Percentiles rank a stretch among this genome's conserved stretches.
Evolutionary conservation across 768 basidiomycete genomes (phyloP).

Genomic region (Podaxis mareebaensis): DNA sequence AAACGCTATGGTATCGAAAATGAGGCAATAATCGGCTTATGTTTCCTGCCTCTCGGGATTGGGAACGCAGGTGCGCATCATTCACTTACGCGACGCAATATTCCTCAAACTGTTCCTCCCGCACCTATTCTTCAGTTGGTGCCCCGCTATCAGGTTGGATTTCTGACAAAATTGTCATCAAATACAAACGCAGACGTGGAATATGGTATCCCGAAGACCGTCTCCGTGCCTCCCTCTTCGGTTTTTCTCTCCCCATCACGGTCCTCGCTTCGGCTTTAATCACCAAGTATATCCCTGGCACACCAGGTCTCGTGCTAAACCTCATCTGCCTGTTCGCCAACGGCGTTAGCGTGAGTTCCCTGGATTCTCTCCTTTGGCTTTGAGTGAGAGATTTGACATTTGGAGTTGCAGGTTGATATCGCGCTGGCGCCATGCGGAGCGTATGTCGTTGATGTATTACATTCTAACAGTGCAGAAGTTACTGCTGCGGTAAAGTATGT

Average conservation of each 20-base stretch:
- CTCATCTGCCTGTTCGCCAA: slow-evolving; percentile 62
- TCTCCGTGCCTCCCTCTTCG: slow-evolving; percentile 50
- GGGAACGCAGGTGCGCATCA: slow-evolving; percentile 48
- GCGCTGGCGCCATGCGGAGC: slow-evolving; percentile 56
- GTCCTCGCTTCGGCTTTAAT: slow-evolving; percentile 48
- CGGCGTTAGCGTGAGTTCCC: slow-evolving; percentile 56
- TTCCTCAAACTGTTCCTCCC: slow-evolving; percentile 39
- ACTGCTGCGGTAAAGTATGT: slow-evolving; percentile 56
- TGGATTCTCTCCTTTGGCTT: slow-evolving; percentile 31
- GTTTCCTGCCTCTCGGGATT: slow-evolving; percentile 52
- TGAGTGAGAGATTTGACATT: slow-evolving; percentile 29
- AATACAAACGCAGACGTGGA: slow-evolving; percentile 49
- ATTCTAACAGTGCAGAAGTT: slow-evolving; percentile 59
- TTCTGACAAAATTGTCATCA: slow-evolving; percentile 54
- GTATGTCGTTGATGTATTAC: slow-evolving; percentile 63
- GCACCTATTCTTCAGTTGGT: slow-evolving; percentile 44
- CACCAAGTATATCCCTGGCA: slow-evolving; percentile 51
- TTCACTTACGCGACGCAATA: background rate
- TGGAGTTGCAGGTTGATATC: slow-evolving; percentile 58
- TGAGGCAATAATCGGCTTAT: slow-evolving; percentile 51
- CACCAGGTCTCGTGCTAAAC: slow-evolving; percentile 48
- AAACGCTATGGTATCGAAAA: slow-evolving; percentile 50
- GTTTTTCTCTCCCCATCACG: slow-evolving; percentile 56
- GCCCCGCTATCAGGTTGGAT: slow-evolving; percentile 59
- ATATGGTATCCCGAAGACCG: slow-evolving; percentile 72